These are phyloP conservation scores for Chlamydomonas schloesseri DNA, from an alignment of 139 green algal genomes.

Conservation along the genomic window DNA sequence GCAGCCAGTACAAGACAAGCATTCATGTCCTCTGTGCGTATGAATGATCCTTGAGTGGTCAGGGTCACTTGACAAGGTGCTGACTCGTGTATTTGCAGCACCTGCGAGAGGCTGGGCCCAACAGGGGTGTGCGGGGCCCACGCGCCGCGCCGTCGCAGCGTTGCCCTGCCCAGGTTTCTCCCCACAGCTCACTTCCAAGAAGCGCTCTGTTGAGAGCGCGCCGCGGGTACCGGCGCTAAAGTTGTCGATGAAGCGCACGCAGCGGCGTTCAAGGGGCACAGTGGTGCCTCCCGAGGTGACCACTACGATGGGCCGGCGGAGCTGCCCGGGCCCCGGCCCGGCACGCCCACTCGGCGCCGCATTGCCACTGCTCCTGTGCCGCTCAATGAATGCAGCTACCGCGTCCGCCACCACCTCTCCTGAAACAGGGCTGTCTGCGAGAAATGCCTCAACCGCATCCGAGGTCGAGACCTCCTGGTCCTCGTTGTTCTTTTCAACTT, in stretches of 20 bases:
- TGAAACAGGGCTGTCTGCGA: constrained; percentile 20
- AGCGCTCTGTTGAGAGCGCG: constrained; percentile 88
- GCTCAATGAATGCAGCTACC: neutral
- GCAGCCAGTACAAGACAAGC: too few species aligned
- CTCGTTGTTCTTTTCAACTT: too few species aligned
- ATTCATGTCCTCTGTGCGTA: too few species aligned
- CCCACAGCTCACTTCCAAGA: constrained; percentile 69
- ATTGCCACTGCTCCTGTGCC: neutral
- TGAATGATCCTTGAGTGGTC: too few species aligned
- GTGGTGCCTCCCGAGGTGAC: constrained; percentile 97
- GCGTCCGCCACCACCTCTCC: constrained; percentile 13
- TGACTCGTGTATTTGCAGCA: too few species aligned
- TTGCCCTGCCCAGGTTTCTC: neutral
- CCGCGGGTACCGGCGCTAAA: constrained; percentile 92
- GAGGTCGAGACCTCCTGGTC: neutral
- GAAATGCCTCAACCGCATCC: neutral
- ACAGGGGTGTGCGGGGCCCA: too few species aligned
- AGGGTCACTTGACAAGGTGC: too few species aligned
- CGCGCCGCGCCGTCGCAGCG: too few species aligned
- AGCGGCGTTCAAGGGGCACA: constrained; percentile 94
- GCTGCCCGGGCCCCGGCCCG: too few species aligned
- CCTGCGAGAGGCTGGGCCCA: too few species aligned
- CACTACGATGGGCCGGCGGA: constrained; percentile 61
- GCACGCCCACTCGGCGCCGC: neutral
- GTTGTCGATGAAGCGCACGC: constrained; percentile 98